Evolutionary conservation across 2,329 filamentous ascomycete genomes (phyloP).

Genomic region (Shiraia bambusicola): DNA sequence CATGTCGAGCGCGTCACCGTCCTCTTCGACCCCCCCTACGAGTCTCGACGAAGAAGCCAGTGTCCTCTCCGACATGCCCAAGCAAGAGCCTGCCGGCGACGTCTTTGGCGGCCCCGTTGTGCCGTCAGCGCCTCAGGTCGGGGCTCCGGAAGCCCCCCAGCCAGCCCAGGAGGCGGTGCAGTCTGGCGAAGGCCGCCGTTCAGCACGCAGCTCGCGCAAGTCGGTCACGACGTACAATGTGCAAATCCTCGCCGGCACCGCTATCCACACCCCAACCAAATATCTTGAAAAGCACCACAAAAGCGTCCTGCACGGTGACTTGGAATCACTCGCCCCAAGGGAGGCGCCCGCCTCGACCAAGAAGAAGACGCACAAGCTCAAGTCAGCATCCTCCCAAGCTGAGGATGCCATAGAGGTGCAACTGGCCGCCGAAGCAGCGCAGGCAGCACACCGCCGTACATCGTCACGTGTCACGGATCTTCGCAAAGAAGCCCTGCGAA

Average conservation of each 20-base stretch:
- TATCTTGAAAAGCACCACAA: slow-evolving; percentile 43
- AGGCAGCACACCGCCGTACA: slow-evolving; percentile 36
- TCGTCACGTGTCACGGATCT: slow-evolving; percentile 38
- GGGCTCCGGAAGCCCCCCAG: slow-evolving; percentile 23
- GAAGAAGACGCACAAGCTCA: slow-evolving; percentile 19
- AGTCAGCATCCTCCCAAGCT: slow-evolving; percentile 11
- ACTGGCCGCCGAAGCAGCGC: slow-evolving; percentile 34
- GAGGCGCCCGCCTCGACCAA: slow-evolving; percentile 19
- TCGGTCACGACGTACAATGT: slow-evolving; percentile 67
- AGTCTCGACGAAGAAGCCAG: slow-evolving; percentile 65
- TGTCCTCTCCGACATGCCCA: slow-evolving; percentile 47
- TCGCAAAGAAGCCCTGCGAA: slow-evolving; percentile 36
- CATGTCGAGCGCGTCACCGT: slow-evolving; percentile 55
- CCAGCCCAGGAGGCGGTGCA: slow-evolving; percentile 18
- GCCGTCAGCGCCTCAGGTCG: slow-evolving; percentile 8
- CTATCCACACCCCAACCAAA: slow-evolving; percentile 57
- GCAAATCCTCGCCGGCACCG: slow-evolving; percentile 62
- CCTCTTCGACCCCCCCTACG: slow-evolving; percentile 66
- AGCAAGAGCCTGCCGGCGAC: slow-evolving; percentile 31
- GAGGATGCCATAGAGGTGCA: slow-evolving; percentile 35
- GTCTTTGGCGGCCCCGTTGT: slow-evolving; percentile 23
- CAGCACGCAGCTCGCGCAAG: slow-evolving; percentile 56
- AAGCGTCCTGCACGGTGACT: slow-evolving; percentile 37
- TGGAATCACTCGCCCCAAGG: slow-evolving; percentile 19
- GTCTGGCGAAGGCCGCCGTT: slow-evolving; percentile 30